Conservation (phyloP, 169 alveolate species). For the Eimeria sp. region DNA sequence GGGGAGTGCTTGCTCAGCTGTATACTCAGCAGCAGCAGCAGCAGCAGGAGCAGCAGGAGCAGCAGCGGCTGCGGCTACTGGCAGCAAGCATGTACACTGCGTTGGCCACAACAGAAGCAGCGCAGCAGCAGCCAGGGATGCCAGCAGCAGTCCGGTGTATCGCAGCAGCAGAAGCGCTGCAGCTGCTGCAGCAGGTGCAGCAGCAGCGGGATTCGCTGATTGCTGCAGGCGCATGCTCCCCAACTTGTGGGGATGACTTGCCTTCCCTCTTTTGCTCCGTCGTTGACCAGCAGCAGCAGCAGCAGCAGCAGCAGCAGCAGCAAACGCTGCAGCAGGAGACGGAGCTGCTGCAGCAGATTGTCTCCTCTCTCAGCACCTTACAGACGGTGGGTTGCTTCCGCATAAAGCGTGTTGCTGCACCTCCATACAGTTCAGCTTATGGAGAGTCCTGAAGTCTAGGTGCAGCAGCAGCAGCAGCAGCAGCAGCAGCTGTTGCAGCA, state of each 20-base stretch:
- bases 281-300: constrained; percentile 46
- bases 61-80: constrained; percentile 5
- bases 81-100: constrained; percentile 65
- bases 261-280: constrained; percentile 25
- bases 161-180: constrained; percentile 38
- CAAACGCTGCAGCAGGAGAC: constrained; percentile 24
- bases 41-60: constrained; percentile 49
- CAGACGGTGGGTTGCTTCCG: constrained; percentile 34
- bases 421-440: neutral
- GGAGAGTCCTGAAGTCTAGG: neutral
- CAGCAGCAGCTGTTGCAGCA: constrained; percentile 24
- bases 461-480: constrained; percentile 22
- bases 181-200: constrained; percentile 55
- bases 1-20: constrained; percentile 21
- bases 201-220: neutral
- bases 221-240: constrained; percentile 11
- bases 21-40: constrained; percentile 40
- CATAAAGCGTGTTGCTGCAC: neutral
- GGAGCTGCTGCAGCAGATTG: constrained; percentile 53
- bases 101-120: constrained; percentile 34
- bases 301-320: constrained; percentile 55
- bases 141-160: constrained; percentile 22
- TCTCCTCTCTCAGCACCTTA: constrained; percentile 5
- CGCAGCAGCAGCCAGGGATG: constrained; percentile 43
- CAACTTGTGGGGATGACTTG: constrained; percentile 2